phyloP scores from a whole-genome alignment of 805 yeast genomes.

The Kodamaea restingae region DNA sequence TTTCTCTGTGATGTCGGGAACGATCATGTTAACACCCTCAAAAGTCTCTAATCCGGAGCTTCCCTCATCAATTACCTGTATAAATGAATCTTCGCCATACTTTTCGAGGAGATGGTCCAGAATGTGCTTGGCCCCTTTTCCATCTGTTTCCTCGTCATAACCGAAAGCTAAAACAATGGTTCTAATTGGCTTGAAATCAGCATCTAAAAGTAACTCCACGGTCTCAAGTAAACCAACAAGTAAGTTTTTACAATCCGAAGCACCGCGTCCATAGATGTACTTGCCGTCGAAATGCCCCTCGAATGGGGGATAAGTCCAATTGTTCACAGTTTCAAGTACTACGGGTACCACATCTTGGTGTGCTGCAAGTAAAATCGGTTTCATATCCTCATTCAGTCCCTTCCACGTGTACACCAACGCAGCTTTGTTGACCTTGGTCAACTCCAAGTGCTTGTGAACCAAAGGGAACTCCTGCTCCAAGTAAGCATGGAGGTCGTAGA shows the following conservation, averaged over 20 bases:
- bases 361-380: constrained; percentile 37
- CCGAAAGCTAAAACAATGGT: constrained; percentile 47
- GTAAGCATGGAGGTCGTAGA: constrained; percentile 24
- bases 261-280: constrained; percentile 34
- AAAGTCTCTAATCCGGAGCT: constrained; percentile 16
- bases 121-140: constrained; percentile 37
- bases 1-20: constrained; percentile 48
- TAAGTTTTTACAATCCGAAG: constrained; percentile 38
- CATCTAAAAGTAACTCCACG: constrained; percentile 29
- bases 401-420: constrained; percentile 38
- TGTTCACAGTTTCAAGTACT: constrained; percentile 32
- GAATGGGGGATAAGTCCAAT: constrained; percentile 39
- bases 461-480: constrained; percentile 31
- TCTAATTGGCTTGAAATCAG: constrained; percentile 38
- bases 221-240: constrained; percentile 41
- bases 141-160: constrained; percentile 48
- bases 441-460: constrained; percentile 29
- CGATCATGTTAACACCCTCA: constrained; percentile 38
- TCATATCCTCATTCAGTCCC: constrained; percentile 25
- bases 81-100: constrained; percentile 42
- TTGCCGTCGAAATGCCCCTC: constrained; percentile 33
- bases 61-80: constrained; percentile 45
- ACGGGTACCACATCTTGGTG: constrained; percentile 44
- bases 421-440: constrained; percentile 32
- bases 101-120: constrained; percentile 28